A percentile compares a stretch with the other conserved stretches of the same genome.
phyloP scores from a whole-genome alignment of 768 basidiomycete genomes.

The Termitomyces sp. region DNA sequence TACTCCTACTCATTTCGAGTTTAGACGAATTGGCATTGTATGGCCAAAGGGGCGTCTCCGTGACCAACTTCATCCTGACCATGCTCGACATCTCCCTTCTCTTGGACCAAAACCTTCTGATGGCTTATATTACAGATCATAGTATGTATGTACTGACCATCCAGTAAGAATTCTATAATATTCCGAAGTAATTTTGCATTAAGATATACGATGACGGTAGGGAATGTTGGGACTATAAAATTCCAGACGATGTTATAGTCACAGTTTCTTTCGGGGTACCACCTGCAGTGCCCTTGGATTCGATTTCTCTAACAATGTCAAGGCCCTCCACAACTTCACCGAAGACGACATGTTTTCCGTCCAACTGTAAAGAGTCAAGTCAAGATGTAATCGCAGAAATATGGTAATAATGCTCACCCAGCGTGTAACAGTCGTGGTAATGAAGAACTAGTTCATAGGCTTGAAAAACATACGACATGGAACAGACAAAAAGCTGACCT shows the following conservation, averaged over 20 bases:
- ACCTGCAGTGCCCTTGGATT: slow-evolving; percentile 35
- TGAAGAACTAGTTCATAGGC: slow-evolving; percentile 53
- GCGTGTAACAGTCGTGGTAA: slow-evolving; percentile 68
- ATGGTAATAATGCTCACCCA: slow-evolving; percentile 40
- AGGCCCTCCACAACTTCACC: slow-evolving; percentile 66
- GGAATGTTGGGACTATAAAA: slow-evolving; percentile 16
- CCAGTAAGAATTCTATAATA: neutral
- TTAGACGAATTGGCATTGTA: too few species aligned
- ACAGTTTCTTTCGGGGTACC: slow-evolving; percentile 43
- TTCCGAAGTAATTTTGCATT: neutral
- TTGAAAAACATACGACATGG: neutral
- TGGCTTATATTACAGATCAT: too few species aligned
- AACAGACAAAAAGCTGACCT: slow-evolving; percentile 33
- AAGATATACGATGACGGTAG: neutral
- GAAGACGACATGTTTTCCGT: slow-evolving; percentile 68
- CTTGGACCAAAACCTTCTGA: too few species aligned
- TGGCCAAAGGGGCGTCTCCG: too few species aligned
- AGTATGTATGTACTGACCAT: too few species aligned
- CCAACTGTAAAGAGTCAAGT: slow-evolving; percentile 35
- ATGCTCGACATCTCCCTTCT: too few species aligned
- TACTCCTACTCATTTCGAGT: too few species aligned
- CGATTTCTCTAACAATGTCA: slow-evolving; percentile 61
- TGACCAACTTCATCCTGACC: too few species aligned
- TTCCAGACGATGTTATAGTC: slow-evolving; percentile 60
- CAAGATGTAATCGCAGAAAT: neutral